phyloP scores from a whole-genome alignment of 2,329 filamentous ascomycete genomes.

The Phyllachora maydis region DNA sequence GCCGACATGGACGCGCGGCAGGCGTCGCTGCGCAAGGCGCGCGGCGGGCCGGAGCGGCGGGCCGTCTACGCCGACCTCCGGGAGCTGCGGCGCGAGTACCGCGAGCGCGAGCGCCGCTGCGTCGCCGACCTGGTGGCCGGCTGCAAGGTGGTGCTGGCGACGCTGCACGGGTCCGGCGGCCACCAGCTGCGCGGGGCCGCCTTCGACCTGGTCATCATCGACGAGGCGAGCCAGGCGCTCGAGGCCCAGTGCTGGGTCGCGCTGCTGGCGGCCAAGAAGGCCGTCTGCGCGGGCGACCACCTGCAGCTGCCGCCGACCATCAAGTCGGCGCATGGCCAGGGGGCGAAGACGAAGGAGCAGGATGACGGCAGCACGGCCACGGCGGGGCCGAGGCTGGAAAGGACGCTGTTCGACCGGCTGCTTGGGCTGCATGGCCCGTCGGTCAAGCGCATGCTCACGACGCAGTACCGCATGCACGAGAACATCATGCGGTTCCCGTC shows the following conservation, averaged over 20 bases:
- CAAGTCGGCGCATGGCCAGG: conserved; percentile 50
- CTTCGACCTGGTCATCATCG: conserved; percentile 89
- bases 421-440: conserved; percentile 58
- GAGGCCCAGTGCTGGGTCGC: conserved; percentile 97
- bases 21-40: conserved; percentile 70
- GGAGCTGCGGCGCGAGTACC: conserved; percentile 71
- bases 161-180: conserved; percentile 78
- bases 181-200: conserved; percentile 58
- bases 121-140: conserved; percentile 53
- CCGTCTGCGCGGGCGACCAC: conserved; percentile 84
- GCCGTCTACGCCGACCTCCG: conserved; percentile 73
- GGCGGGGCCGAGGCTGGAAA: conserved; percentile 49
- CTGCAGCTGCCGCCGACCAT: conserved; percentile 87
- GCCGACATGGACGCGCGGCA: conserved; percentile 88
- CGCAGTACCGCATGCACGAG: conserved; percentile 96
- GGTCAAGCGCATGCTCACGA: conserved; percentile 90
- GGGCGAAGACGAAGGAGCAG: conserved; percentile 15
- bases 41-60: conserved; percentile 56
- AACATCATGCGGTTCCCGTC: conserved; percentile 91
- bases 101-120: conserved; percentile 65
- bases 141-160: conserved; percentile 80
- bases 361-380: conserved; percentile 14
- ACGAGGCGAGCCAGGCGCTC: conserved; percentile 87
- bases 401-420: conserved; percentile 82
- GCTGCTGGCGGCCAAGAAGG: conserved; percentile 59